Conservation (phyloP, 495 filamentous ascomycete genomes). For the Aspergillus coremiiformis region DNA sequence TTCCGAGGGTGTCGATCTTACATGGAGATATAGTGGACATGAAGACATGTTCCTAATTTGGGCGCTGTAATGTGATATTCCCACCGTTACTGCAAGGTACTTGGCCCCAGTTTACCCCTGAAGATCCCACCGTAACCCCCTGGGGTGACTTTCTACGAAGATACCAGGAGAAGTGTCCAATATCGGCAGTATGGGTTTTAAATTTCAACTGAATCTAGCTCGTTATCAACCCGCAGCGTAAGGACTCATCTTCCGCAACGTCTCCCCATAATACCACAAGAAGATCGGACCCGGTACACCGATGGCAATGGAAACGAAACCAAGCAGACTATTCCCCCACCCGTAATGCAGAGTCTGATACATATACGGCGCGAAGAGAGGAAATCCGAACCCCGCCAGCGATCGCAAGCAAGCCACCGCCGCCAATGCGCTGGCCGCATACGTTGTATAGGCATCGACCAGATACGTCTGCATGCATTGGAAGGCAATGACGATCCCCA, state of each 20-base stretch:
- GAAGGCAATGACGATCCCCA: conserved; percentile 55
- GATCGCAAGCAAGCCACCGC: conserved; percentile 58
- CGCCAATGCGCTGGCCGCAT: conserved; percentile 61
- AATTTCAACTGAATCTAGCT: too few relatives aligned
- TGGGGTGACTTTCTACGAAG: too few relatives aligned
- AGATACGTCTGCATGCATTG: conserved; percentile 48
- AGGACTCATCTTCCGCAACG: conserved; percentile 49
- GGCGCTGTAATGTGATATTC: too few relatives aligned
- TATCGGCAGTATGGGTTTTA: too few relatives aligned
- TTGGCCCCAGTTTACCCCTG: too few relatives aligned
- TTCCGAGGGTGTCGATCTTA: too few relatives aligned
- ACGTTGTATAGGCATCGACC: conserved; percentile 50
- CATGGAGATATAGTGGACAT: too few relatives aligned
- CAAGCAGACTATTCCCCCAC: conserved; percentile 55
- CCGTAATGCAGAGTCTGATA: conserved; percentile 49
- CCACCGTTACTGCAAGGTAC: too few relatives aligned
- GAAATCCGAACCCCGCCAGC: conserved; percentile 65
- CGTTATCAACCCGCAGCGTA: conserved; percentile 55
- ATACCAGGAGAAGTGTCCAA: too few relatives aligned
- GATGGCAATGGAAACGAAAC: conserved; percentile 43
- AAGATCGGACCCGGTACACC: conserved; percentile 51
- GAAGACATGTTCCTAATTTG: too few relatives aligned
- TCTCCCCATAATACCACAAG: conserved; percentile 50
- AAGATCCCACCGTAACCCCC: too few relatives aligned
- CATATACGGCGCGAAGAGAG: conserved; percentile 65